Conservation (phyloP, 1,284 basidiomycete genomes). For the Anthracocystis panici-leucophaei region DNA sequence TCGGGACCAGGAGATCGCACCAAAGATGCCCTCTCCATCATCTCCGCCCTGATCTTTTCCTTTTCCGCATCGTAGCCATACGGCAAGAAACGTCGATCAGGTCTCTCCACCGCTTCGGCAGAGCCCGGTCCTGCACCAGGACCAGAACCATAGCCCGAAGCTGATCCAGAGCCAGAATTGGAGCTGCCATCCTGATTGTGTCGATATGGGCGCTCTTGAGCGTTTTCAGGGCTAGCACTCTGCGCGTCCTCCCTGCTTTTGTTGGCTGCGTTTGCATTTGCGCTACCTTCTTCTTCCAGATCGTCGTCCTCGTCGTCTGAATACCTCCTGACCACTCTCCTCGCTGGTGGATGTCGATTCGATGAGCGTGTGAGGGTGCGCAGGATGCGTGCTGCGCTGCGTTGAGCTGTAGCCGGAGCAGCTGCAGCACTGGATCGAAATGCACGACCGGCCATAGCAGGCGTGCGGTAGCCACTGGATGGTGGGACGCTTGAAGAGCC, state of each 20-base stretch:
- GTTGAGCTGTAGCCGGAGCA: slow-evolving; percentile 33
- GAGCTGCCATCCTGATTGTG: slow-evolving; percentile 38
- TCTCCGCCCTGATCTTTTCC: slow-evolving; percentile 40
- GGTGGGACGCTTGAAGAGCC: slow-evolving; percentile 20
- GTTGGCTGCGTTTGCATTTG: slow-evolving; percentile 10
- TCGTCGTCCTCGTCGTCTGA: slow-evolving; percentile 64
- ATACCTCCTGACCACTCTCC: slow-evolving; percentile 55
- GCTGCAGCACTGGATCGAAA: slow-evolving; percentile 31
- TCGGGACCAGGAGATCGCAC: slow-evolving; percentile 46
- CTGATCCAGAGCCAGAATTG: slow-evolving; percentile 29
- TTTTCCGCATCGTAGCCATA: slow-evolving; percentile 51
- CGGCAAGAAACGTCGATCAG: slow-evolving; percentile 31
- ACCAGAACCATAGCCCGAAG: slow-evolving; percentile 31
- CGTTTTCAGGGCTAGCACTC: slow-evolving; percentile 26
- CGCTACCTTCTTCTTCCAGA: slow-evolving; percentile 30
- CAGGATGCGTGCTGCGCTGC: slow-evolving; percentile 47
- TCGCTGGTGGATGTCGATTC: slow-evolving; percentile 52
- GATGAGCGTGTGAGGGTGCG: slow-evolving; percentile 49
- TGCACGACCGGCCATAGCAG: slow-evolving; percentile 46
- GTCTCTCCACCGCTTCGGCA: slow-evolving; percentile 22
- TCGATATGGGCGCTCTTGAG: slow-evolving; percentile 8
- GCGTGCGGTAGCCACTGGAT: slow-evolving; percentile 45
- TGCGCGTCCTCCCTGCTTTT: slow-evolving; percentile 30
- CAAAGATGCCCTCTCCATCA: slow-evolving; percentile 50
- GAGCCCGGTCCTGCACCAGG: slow-evolving; percentile 20